Conservation (phyloP, 2,329 filamentous ascomycete genomes). For the Neonectria sp. region DNA sequence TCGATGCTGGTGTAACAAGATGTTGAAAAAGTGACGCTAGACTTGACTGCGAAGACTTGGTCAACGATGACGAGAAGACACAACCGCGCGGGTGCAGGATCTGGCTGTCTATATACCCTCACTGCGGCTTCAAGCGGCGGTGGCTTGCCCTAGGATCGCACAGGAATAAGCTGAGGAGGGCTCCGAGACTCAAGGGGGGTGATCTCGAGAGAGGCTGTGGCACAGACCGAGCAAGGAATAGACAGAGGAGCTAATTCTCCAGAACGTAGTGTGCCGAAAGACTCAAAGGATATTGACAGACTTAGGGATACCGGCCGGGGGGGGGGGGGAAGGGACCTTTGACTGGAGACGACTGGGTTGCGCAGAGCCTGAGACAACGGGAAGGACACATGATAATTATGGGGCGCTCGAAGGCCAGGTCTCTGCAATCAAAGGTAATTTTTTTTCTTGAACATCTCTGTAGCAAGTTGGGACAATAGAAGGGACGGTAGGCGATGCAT, state of each 20-base stretch:
- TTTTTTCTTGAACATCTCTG: conserved; percentile 33
- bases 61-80: conserved; percentile 46
- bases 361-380: conserved; percentile 62
- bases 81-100: conserved; percentile 52
- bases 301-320: conserved; percentile 48
- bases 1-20: conserved; percentile 45
- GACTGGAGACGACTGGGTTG: conserved; percentile 52
- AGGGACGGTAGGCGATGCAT: conserved; percentile 38
- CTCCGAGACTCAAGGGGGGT: conserved; percentile 42
- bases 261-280: conserved; percentile 44
- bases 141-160: conserved; percentile 49
- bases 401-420: conserved; percentile 51
- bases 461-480: conserved; percentile 30
- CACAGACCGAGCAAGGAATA: conserved; percentile 41
- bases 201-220: conserved; percentile 42
- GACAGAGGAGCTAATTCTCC: conserved; percentile 36
- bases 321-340: conserved; percentile 46
- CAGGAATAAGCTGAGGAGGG: conserved; percentile 44
- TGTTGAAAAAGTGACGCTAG: conserved; percentile 35
- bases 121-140: conserved; percentile 45
- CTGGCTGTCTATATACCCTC: conserved; percentile 58
- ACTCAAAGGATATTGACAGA: conserved; percentile 44
- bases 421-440: conserved; percentile 40
- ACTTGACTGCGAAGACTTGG: conserved; percentile 37
- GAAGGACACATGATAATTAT: conserved; percentile 55